Base-by-base conservation (phyloP, 306 rosid species). In the Vigna reflexopilosa region DNA sequence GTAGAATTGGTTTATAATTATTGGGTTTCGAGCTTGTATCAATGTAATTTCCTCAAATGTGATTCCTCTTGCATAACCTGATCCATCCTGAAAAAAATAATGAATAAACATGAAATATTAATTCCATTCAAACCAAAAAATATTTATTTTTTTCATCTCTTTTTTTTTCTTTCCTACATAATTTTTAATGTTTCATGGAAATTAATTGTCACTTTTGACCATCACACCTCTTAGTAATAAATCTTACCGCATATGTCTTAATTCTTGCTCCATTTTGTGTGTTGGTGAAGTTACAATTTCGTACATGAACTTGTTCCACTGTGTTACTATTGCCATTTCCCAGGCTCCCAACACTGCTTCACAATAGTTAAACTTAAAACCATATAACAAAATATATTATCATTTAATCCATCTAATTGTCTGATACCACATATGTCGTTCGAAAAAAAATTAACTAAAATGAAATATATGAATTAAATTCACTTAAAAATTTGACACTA, bases 241-340 rank as follows among this genome's bases (percentile, higher is more conserved):
- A 58, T 16, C 63, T 65, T 4, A 87, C 88, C 3, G 62, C 34
- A 61, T 50, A 42, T 63, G 89, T 87, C 55, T 85, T 87, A 73
- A 87, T 85, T 83, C 91, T 80, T 28, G 80, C 85, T 70, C 84
- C 88, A 80, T 87, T 87, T 47, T 19, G 2, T 1, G 88, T 77
- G 0, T 56, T 48, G 0, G 0, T 70, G 76, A 83, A 74, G 58
- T 0, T 85, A 70, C 87, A 83, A 20, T 83, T 68, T 0, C 24
- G 16, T 2, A 87, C 85, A 11, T 80, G 5, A 4, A 87, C 42
- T 9, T 85, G 82, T 70, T 85, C 78, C 11, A 80, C 85, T 7
- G 17, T 54, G 6, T 64, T 52, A n/a, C 11, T 9, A 48, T 59
- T 1, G 15, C 16, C 15, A 36, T 1, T 3, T 22, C 91, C 91